Evolutionary conservation across 176 grass and related monocot genomes (phyloP), one percentile per base, ranked within the genome.

Genomic region (Zoysia japonica): DNA sequence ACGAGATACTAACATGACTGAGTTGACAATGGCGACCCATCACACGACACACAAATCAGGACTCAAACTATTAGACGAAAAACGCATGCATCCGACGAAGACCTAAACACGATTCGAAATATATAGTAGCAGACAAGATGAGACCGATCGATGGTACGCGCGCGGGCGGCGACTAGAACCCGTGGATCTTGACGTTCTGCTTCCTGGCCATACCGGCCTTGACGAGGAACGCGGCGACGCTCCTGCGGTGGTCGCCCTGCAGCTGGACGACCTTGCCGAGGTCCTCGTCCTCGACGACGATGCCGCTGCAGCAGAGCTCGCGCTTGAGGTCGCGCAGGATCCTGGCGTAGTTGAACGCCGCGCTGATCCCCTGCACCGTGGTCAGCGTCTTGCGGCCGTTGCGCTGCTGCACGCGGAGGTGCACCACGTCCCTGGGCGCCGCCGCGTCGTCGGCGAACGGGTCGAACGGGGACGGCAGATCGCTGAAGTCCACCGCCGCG

Each of bases 311-410:
- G 85, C 71, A 87, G 71, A 90, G 82, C 2, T 90, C 88, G 47
- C 85, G 85, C 88, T 90, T 90, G 44, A 90, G 83, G 65, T 90
- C 88, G 11, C 85, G 71, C 39, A 90, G 88, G 50, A 90, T 86
- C 79, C 56, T 78, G 67, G 62, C 72, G 78, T 86, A 90, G 72
- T 64, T 82, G 71, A 78, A 90, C 19, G 67, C 83, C 16, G 71
- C 72, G 78, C 81, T 79, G 47, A 90, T 57, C 35, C 88, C 88
- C 78, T 90, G 88, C 55, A 90, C 88, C 63, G 88, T 90, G 3
- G 88, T 90, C 88, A 90, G 78, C 67, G 60, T 57, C 88, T 90
- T 90, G 59, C 67, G 67, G 6, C 88, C 88, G 64, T 79, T 90
- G 28, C 88, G 68, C 73, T 91, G 89, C 85, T 88, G 89, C 76